These are phyloP conservation scores for Boletus rubescentipes DNA, from an alignment of 768 basidiomycete genomes.

Conservation along the genomic window DNA sequence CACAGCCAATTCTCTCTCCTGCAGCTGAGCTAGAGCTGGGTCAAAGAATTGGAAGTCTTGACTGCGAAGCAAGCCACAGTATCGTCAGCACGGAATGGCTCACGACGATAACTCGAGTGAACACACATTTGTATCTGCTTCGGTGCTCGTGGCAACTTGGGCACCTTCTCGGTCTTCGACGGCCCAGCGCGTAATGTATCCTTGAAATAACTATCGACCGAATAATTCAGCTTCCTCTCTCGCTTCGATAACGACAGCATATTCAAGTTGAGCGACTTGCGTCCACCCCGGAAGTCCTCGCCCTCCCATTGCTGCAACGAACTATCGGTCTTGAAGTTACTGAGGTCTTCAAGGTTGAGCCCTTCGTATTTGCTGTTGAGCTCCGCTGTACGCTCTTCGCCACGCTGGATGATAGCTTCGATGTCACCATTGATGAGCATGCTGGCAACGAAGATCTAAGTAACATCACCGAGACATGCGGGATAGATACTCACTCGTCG, in stretches of 20 bases:
- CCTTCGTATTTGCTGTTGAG: constrained; percentile 91
- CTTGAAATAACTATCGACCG: constrained; percentile 94
- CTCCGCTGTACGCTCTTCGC: constrained; percentile 87
- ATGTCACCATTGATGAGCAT: constrained; percentile 85
- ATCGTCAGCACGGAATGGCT: neutral
- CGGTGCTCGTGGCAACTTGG: constrained; percentile 81
- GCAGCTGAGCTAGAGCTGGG: constrained; percentile 70
- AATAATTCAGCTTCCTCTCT: constrained; percentile 92
- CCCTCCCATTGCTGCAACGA: constrained; percentile 95
- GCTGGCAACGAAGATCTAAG: constrained; percentile 36
- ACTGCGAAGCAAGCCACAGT: constrained; percentile 37
- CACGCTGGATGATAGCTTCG: constrained; percentile 87
- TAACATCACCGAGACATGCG: neutral
- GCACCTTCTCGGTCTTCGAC: constrained; percentile 76
- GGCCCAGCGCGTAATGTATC: constrained; percentile 82
- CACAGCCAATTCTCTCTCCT: constrained; percentile 83
- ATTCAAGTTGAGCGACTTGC: constrained; percentile 71
- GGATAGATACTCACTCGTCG: constrained; percentile 51
- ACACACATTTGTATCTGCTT: constrained; percentile 84
- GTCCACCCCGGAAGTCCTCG: constrained; percentile 83
- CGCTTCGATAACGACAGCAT: constrained; percentile 91
- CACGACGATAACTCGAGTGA: neutral
- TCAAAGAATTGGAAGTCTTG: constrained; percentile 99
- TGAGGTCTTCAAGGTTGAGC: constrained; percentile 53
- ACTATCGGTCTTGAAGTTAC: constrained; percentile 94